Evolutionary conservation across 176 grass and related monocot species (phyloP).

Genomic region (Lolium rigidum): DNA sequence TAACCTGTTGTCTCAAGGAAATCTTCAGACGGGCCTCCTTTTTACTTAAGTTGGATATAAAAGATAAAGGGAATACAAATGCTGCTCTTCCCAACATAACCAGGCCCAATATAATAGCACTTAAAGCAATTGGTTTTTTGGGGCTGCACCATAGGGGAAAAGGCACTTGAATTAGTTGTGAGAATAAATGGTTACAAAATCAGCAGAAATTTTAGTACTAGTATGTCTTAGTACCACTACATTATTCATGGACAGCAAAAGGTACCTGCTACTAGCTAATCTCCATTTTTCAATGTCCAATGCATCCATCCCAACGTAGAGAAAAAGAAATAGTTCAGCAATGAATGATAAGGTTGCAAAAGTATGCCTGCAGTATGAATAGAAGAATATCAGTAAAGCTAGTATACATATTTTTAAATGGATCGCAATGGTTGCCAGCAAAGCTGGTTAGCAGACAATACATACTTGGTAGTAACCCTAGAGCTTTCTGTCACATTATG

Average conservation of each 20-base stretch:
- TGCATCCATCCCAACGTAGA: conserved; percentile 99
- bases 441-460: conserved; percentile 23
- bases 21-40: conserved; percentile 70
- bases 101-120: conserved; percentile 79
- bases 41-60: conserved; percentile 78
- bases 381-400: conserved; percentile 35
- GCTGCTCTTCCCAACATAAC: conserved; percentile 94
- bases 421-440: neutral
- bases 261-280: conserved; percentile 84
- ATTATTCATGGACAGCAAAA: conserved; percentile 34
- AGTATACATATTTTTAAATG: conserved; percentile 19
- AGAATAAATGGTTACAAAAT: no score
- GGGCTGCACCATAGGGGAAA: conserved; percentile 65
- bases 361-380: conserved; percentile 65
- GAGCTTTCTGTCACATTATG: conserved; percentile 99
- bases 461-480: conserved; percentile 92
- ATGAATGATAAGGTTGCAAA: conserved; percentile 98
- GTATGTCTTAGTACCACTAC: neutral
- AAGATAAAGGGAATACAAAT: conserved; percentile 86
- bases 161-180: neutral
- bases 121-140: conserved; percentile 80
- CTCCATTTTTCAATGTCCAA: conserved; percentile 99
- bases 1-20: conserved; percentile 86
- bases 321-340: conserved; percentile 92
- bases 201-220: no score